Conservation (phyloP, 129 eudicot genomes). For the Kitagawia praeruptora region DNA sequence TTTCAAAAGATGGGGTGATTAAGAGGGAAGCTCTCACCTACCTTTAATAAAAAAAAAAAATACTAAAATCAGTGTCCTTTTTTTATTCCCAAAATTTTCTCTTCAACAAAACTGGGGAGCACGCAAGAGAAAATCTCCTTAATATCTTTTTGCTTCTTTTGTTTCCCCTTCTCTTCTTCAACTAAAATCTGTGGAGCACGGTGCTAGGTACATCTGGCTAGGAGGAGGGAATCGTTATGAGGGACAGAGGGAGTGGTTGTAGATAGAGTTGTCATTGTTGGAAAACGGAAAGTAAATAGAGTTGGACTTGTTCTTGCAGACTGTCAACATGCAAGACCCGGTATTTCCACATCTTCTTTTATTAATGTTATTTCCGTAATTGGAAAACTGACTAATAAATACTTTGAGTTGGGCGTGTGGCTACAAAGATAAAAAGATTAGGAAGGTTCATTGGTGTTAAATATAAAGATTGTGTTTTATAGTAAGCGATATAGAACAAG, state of each 20-base stretch:
- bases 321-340: not conserved
- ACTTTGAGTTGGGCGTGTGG: not conserved
- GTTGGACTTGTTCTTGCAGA: not conserved
- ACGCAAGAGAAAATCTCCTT: too few relatives aligned
- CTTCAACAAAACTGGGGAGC: too few relatives aligned
- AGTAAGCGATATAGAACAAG: not conserved
- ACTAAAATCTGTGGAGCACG: too few relatives aligned
- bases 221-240: not conserved
- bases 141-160: too few relatives aligned
- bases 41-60: too few relatives aligned
- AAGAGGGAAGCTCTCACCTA: too few relatives aligned
- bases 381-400: not conserved
- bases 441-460: not conserved
- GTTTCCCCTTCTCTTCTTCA: too few relatives aligned
- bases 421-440: not conserved
- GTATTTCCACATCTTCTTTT: not conserved
- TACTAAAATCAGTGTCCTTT: too few relatives aligned
- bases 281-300: not conserved
- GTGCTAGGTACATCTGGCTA: not conserved
- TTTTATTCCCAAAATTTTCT: too few relatives aligned
- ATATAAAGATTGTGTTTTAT: not conserved
- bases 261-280: not conserved
- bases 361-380: not conserved
- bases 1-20: too few relatives aligned
- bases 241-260: not conserved